Evolutionary conservation across 305 asterid genomes (phyloP), one percentile per base, ranked within the genome.

Genomic region (Lippia alba): DNA sequence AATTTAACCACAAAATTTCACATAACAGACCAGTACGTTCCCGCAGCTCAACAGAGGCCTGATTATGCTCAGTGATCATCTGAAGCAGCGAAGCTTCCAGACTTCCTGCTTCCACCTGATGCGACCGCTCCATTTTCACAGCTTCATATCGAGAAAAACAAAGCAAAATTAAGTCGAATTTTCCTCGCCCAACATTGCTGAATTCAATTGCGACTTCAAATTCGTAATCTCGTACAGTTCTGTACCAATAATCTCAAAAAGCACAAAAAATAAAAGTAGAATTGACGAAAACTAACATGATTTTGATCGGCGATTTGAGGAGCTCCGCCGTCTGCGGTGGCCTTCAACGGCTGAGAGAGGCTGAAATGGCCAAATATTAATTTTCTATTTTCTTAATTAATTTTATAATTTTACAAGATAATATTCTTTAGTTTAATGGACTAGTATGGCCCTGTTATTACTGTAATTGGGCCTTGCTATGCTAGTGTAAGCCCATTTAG

Each of bases 71-170:
- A 51, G 46, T 74, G 57, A 86, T 73, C 87, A 90, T 80, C 67
- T 88, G 90, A 71, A 82, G 81, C 64, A 90, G 80, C 0, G 96
- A 82, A 57, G 90, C 87, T 82, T 90, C 97, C 1, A 90, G 81
- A 70, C 84, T 79, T 61, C 84, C 93, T 6, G 72, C 77, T 63
- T 87, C 91, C 49, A 70, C 72, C 24, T 50, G 80, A 66, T 75
- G 81, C 63, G 85, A 74, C 68, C 88, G 82, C 66, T 88, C 94
- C 91, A 86, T 85, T 40, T 32, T 10, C 50, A 55, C 59, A 59
- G 69, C 70, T 74, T 69, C 71, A 69, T 14, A 72, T 44, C 57
- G 58, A 51, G 34, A 16, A 33, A 56, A 33, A 56, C 2, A 9
- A 62, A 19, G 32, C 6, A 41, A 12, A 4, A 5, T 36, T 36